Conservation (phyloP, 192 early-diverging fungal species). For the Entomortierella parvispora region DNA sequence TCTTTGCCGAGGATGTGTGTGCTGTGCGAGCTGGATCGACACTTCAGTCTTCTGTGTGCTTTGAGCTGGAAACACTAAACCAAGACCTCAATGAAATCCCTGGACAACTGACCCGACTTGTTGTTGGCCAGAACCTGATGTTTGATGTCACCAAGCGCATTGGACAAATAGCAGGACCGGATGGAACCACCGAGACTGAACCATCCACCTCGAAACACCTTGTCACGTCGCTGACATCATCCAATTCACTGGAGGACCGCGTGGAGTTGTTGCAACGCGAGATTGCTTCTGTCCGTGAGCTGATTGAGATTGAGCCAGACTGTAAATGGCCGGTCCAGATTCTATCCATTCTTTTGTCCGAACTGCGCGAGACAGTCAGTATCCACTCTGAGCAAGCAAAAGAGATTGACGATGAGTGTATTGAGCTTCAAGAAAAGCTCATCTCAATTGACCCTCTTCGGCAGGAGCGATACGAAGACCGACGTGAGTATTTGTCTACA, state of each 20-base stretch:
- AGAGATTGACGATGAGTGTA: conserved; percentile 51
- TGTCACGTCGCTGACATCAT: conserved; percentile 36
- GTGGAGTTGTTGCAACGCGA: conserved; percentile 63
- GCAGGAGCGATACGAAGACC: conserved; percentile 65
- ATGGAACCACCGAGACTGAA: conserved; percentile 15
- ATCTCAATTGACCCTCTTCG: conserved; percentile 64
- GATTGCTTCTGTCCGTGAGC: conserved; percentile 68
- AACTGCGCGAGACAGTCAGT: conserved; percentile 23
- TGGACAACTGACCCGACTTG: conserved; percentile 19
- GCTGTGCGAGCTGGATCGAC: conserved; percentile 21
- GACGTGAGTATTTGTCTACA: conserved; percentile 50
- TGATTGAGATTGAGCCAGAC: conserved; percentile 82
- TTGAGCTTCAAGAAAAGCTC: conserved; percentile 61
- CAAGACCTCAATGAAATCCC: conserved; percentile 22
- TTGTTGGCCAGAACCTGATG: conserved; percentile 41
- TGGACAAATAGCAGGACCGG: conserved; percentile 11
- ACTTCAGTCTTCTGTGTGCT: conserved; percentile 26
- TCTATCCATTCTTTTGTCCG: conserved; percentile 27
- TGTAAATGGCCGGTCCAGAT: conserved; percentile 73
- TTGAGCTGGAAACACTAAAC: conserved; percentile 40
- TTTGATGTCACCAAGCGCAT: conserved; percentile 45
- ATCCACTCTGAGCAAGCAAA: conserved; percentile 25
- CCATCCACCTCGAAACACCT: conserved; percentile 3
- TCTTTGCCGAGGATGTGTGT: conserved; percentile 34
- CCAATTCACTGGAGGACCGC: conserved; percentile 36